Evolutionary conservation across 2,329 filamentous ascomycete species (phyloP), one percentile per base, ranked within the genome.

Genomic region (Ophiocordyceps sinensis): DNA sequence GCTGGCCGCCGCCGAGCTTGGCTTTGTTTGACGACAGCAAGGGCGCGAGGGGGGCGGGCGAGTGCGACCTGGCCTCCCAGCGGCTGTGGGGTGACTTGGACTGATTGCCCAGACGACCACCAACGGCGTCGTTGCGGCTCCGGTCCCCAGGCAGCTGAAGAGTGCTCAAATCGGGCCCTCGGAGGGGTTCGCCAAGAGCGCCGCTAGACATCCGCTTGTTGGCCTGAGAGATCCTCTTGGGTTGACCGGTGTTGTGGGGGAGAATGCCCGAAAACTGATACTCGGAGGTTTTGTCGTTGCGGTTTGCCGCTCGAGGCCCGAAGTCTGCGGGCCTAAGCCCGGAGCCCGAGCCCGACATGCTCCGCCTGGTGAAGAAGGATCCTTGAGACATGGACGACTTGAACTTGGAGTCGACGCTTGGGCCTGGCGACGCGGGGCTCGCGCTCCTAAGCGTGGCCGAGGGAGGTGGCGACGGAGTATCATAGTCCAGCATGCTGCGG

Each of bases 221-320:
- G 13, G 19, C 12, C 23, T 37, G 35, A 4, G 39, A 21, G 10
- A 1, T 13, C 26, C 59, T 64, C 44, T 69, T 68, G 2, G 67
- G 50, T 41, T 66, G 67, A 32, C 65, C 69, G n/a, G 64, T 57
- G 46, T 69, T 68, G 47, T 62, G 70, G 14, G 71, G 69, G 39
- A 73, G 57, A 44, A 74, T 79, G 47, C 70, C 73, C 15, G 69
- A 68, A 50, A 82, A 82, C 50, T 78, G 75, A 54, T 80, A 82
- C 36, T 67, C 67, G 29, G 67, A 59, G 3, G 67, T 72, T 3
- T 64, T 66, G 47, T 77, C 60, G 34, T 52, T 53, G 12, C 55
- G 53, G 10, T 44, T 43, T 36, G 47, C 43, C 11, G 42, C 13
- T 28, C 60, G 53, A 15, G 59, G 53, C 12, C 59, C 68, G 48